Conservation (phyloP, 2,329 filamentous ascomycete species). For the Chaetomium strumarium region DNA sequence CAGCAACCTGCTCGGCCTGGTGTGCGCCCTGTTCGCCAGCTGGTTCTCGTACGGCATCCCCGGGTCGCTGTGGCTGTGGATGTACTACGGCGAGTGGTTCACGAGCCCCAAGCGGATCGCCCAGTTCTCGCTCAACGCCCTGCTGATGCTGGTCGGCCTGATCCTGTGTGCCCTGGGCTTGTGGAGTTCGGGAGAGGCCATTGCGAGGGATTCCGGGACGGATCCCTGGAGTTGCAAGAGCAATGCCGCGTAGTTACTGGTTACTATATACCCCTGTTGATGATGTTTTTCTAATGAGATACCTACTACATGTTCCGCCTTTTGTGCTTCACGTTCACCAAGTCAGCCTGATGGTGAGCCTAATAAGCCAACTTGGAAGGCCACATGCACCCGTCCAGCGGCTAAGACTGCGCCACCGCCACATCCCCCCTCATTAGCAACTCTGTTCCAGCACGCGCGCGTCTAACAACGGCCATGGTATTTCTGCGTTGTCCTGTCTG, state of each 20-base stretch:
- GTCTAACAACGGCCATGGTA: no score
- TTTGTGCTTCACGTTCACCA: no score
- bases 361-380: no score
- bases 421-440: no score
- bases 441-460: no score
- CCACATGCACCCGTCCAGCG: no score
- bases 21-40: slow-evolving; percentile 56
- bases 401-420: no score
- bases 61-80: slow-evolving; percentile 43
- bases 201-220: slow-evolving; percentile 10
- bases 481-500: no score
- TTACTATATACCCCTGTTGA: neutral
- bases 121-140: slow-evolving; percentile 7
- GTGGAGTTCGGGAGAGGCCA: slow-evolving; percentile 16
- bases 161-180: slow-evolving; percentile 11
- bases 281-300: neutral
- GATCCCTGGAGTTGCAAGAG: slow-evolving; percentile 11
- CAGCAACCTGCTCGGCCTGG: slow-evolving; percentile 57
- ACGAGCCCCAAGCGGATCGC: slow-evolving; percentile 2
- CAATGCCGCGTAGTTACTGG: slow-evolving; percentile 11
- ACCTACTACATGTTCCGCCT: neutral
- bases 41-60: slow-evolving; percentile 58
- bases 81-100: slow-evolving; percentile 37
- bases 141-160: slow-evolving; percentile 8
- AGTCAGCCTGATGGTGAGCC: no score